Evolutionary conservation across 23 red algal genomes (phyloP).

Genomic region (Gracilaria domingensis): DNA sequence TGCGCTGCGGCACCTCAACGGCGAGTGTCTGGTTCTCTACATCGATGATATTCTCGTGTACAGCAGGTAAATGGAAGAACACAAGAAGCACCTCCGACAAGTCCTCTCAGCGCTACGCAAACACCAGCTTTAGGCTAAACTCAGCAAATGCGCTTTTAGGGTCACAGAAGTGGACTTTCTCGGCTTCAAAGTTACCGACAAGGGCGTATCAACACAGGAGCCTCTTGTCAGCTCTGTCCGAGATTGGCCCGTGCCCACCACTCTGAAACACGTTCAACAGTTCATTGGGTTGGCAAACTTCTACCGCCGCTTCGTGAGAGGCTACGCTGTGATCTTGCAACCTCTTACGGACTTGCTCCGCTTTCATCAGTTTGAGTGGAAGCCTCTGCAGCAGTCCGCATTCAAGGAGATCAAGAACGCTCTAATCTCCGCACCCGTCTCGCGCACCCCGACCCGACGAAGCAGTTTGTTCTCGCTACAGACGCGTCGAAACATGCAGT

Average conservation of each 20-base stretch:
- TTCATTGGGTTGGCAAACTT: constrained; percentile 35
- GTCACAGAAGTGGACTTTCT: constrained; percentile 9
- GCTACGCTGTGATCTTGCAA: constrained; percentile 12
- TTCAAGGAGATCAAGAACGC: too few species aligned
- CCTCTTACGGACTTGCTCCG: constrained; percentile 45
- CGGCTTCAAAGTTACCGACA: not conserved
- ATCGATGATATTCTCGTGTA: constrained; percentile 48
- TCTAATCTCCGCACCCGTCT: too few species aligned
- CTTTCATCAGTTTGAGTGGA: constrained; percentile 11
- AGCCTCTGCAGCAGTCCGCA: not conserved
- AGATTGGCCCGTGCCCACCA: constrained; percentile 1
- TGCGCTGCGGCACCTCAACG: constrained; percentile 5
- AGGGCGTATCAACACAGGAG: constrained; percentile 11
- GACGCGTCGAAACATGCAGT: too few species aligned
- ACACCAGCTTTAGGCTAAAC: not conserved
- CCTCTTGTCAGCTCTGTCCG: not conserved
- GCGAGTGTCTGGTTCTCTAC: constrained; percentile 22
- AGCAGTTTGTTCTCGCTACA: too few species aligned
- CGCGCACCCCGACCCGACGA: too few species aligned
- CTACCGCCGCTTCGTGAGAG: constrained; percentile 48
- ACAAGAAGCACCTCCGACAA: constrained; percentile 8
- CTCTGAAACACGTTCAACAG: constrained; percentile 25
- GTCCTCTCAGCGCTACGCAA: constrained; percentile 2
- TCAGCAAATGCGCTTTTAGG: constrained; percentile 13
- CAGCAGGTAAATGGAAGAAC: constrained; percentile 20